Evolutionary conservation across 768 basidiomycete genomes (phyloP).

Genomic region (Sistotremastrum suecicum): DNA sequence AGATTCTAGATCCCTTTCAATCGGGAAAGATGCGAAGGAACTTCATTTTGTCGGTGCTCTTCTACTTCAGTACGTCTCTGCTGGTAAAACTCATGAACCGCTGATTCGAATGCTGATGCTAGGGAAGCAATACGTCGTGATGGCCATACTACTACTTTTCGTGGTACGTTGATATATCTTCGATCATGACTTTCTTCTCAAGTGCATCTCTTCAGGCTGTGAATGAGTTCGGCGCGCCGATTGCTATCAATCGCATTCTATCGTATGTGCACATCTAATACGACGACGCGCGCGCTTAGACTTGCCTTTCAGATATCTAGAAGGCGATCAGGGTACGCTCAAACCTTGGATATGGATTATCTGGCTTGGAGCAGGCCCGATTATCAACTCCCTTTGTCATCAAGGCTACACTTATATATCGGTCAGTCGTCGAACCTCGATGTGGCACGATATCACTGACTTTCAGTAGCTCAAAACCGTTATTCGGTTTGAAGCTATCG

Average conservation of each 20-base stretch:
- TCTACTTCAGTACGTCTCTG: too few species aligned
- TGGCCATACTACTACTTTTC: too few species aligned
- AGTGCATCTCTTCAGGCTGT: too few species aligned
- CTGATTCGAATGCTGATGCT: too few species aligned
- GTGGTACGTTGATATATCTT: too few species aligned
- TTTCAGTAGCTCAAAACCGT: constrained; percentile 23
- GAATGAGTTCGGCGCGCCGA: constrained; percentile 17
- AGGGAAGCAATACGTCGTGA: too few species aligned
- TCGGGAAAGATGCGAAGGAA: too few species aligned
- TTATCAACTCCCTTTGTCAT: constrained; percentile 20
- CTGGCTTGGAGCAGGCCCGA: constrained; percentile 20
- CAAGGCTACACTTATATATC: constrained; percentile 28
- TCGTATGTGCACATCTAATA: constrained; percentile 11
- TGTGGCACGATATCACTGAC: too few species aligned
- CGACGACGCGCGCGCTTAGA: neutral
- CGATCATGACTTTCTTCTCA: too few species aligned
- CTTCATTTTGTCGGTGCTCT: too few species aligned
- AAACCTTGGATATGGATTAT: constrained; percentile 36
- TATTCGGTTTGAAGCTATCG: constrained; percentile 35
- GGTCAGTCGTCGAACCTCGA: constrained; percentile 5
- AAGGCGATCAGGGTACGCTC: constrained; percentile 20
- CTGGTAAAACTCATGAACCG: too few species aligned
- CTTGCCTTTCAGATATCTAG: constrained; percentile 19
- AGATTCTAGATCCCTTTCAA: too few species aligned
- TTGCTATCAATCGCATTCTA: constrained; percentile 27